phyloP scores from a whole-genome alignment of 2,329 filamentous ascomycete genomes.

The Chaetoscypha palmicola region DNA sequence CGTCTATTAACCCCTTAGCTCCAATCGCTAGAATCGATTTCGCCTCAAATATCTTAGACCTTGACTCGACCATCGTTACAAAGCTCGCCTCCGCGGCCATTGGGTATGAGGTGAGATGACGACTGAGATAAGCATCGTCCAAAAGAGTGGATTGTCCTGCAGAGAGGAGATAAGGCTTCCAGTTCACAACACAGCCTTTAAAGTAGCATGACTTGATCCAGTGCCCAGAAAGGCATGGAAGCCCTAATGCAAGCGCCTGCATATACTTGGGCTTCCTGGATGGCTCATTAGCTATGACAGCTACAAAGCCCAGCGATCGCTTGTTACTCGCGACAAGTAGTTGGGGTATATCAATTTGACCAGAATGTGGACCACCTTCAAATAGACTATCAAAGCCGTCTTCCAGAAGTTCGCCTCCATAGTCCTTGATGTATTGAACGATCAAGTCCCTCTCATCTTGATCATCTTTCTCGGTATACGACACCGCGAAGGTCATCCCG shows the following conservation, averaged over 20 bases:
- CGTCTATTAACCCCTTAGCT: constrained; percentile 51
- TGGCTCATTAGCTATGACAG: constrained; percentile 78
- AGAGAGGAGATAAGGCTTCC: constrained; percentile 76
- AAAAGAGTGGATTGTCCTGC: constrained; percentile 77
- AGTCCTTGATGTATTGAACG: constrained; percentile 55
- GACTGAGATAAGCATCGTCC: constrained; percentile 68
- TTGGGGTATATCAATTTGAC: constrained; percentile 4
- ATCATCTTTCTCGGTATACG: constrained; percentile 52
- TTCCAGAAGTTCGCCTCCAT: constrained; percentile 66
- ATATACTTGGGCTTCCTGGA: constrained; percentile 88
- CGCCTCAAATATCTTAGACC: constrained; percentile 57
- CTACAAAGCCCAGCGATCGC: constrained; percentile 65
- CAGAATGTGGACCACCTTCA: constrained; percentile 25
- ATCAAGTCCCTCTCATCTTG: constrained; percentile 52
- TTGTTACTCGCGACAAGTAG: constrained; percentile 48
- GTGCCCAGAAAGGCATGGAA: constrained; percentile 76
- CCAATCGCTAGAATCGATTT: constrained; percentile 68
- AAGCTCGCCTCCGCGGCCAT: constrained; percentile 51
- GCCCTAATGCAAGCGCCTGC: constrained; percentile 81
- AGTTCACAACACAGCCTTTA: constrained; percentile 57
- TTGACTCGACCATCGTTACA: constrained; percentile 45
- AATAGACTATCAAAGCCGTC: constrained; percentile 81
- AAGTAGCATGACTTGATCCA: constrained; percentile 73
- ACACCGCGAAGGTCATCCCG: constrained; percentile 83
- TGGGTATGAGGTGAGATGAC: constrained; percentile 51